These are phyloP conservation scores for Diophrys sp. DNA, from an alignment of 73 alveolate genomes.

Conservation along the genomic window DNA sequence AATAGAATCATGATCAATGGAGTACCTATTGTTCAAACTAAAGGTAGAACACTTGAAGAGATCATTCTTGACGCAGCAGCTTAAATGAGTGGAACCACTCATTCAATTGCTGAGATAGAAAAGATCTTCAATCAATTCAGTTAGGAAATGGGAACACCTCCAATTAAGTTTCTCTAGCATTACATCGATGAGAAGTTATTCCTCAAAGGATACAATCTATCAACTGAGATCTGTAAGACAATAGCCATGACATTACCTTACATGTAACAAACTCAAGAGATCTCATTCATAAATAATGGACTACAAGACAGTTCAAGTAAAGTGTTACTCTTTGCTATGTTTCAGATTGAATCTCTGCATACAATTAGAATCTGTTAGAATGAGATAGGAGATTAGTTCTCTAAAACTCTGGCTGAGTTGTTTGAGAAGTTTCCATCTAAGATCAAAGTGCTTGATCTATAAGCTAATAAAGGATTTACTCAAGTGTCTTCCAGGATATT, in stretches of 20 bases:
- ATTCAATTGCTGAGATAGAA: constrained; percentile 3
- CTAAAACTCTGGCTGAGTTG: constrained; percentile 13
- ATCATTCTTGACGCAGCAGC: constrained; percentile 8
- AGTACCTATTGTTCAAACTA: constrained; percentile 19
- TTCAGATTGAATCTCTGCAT: constrained; percentile 17
- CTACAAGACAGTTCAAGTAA: constrained; percentile 33
- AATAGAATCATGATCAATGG: constrained; percentile 24
- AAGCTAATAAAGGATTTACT: constrained; percentile 12
- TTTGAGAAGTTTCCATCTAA: not conserved
- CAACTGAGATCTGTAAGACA: constrained; percentile 23
- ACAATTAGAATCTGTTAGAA: constrained; percentile 23
- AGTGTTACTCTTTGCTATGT: constrained; percentile 17
- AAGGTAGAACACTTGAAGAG: not conserved
- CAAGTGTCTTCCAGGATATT: constrained; percentile 26
- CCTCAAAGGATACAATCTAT: constrained; percentile 21
- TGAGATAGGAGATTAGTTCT: constrained; percentile 22
- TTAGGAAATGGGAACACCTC: constrained; percentile 32
- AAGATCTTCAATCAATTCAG: constrained; percentile 29
- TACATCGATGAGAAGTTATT: constrained; percentile 9
- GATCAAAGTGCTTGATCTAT: constrained; percentile 14
- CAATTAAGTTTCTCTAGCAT: constrained; percentile 41
- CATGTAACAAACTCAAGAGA: constrained; percentile 22
- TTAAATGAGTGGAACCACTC: constrained; percentile 8
- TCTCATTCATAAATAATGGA: constrained; percentile 29
- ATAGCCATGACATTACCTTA: constrained; percentile 41